Evolutionary conservation across 148 eudicot species (phyloP), one percentile per base, ranked within the genome.

Genomic region (Diospyros lotus): DNA sequence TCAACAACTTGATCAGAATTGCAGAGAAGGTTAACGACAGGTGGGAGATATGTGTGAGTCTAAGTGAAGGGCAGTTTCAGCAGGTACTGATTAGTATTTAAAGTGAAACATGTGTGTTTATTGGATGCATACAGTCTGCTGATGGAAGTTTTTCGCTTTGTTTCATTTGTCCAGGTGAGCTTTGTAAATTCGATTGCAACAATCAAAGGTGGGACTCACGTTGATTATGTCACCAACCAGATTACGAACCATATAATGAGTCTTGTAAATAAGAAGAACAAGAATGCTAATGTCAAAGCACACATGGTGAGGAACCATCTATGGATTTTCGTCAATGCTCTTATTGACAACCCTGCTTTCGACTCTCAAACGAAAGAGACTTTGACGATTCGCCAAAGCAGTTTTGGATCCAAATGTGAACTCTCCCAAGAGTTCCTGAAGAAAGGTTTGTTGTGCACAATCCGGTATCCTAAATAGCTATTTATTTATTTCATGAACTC

Each of bases 291-390:
- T 77, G 71, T 90, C 40, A 90, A 90, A 80, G 86, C 97, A 42
- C 90, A 91, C 66, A 67, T 73, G 2, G 97, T 95, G 77, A 95
- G 89, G 82, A 95, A 80, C 79, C 86, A 95, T 71, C 64, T 95
- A 69, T 95, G 98, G 98, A 82, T 95, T 38, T 95, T 95, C 76
- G 98, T 95, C 81, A 95, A 92, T 83, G 87, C 94, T 43, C 91
- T 95, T 17, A 92, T 95, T 89, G 98, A 95, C 89, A 95, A 95
- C 66, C 98, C 98, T 11, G 98, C 98, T 44, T 95, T 92, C 75
- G 97, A 92, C 87, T 95, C 97, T 68, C 98, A 95, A 84, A 95
- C 98, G 28, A 95, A 95, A 75, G 97, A 95, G 83, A 92, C 97
- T 1, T 78, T 95, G 79, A 95, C 96, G 17, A 91, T 85, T 76